phyloP scores from a whole-genome alignment of 768 basidiomycete genomes.

The Suillus discolor region DNA sequence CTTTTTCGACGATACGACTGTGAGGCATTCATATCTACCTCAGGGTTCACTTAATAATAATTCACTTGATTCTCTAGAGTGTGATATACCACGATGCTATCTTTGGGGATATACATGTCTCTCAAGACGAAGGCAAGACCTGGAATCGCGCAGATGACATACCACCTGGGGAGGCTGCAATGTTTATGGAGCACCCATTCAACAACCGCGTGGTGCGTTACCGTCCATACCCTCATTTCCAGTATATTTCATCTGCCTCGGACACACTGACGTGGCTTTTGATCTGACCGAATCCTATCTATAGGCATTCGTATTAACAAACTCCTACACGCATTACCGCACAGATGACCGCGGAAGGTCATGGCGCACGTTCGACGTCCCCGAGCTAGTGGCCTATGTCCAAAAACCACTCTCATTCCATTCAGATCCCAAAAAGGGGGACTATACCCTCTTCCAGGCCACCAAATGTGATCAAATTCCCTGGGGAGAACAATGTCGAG shows the following conservation, averaged over 20 bases:
- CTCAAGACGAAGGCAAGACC: constrained; percentile 83
- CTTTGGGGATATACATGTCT: constrained; percentile 72
- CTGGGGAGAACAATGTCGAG: constrained; percentile 64
- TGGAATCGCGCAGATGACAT: constrained; percentile 57
- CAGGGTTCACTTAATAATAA: background rate
- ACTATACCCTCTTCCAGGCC: constrained; percentile 80
- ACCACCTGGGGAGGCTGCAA: constrained; percentile 56
- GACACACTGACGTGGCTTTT: constrained; percentile 1
- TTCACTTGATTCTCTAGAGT: constrained; percentile 36
- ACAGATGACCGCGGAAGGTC: constrained; percentile 86
- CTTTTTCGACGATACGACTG: constrained; percentile 93
- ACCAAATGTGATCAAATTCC: constrained; percentile 56
- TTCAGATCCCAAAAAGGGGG: constrained; percentile 68
- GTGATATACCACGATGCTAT: constrained; percentile 83
- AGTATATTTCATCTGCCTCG: constrained; percentile 5
- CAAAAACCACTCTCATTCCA: constrained; percentile 83
- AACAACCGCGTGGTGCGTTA: constrained; percentile 70
- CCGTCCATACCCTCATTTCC: background rate
- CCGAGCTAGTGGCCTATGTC: constrained; percentile 48
- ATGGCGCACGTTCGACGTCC: constrained; percentile 83
- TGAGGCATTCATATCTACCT: constrained; percentile 42
- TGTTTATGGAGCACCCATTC: constrained; percentile 87
- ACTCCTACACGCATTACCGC: constrained; percentile 77
- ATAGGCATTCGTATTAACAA: constrained; percentile 87
- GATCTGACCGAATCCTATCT: constrained; percentile 9